Conservation (phyloP, 2,329 filamentous ascomycete species). For the Colletotrichum chlorophyti region DNA sequence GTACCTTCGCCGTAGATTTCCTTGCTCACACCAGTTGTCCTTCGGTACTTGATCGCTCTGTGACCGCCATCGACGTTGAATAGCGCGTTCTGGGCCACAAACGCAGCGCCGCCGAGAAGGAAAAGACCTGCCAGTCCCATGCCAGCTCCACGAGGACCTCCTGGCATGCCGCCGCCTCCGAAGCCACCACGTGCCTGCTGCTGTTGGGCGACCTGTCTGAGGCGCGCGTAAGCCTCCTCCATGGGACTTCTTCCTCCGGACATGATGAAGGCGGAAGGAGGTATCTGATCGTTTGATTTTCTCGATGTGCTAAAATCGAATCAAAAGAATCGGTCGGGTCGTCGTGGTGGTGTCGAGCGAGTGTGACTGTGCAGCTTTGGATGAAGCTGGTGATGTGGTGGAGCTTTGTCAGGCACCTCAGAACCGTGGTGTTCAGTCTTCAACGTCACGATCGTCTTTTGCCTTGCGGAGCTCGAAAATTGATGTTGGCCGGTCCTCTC, state of each 20-base stretch:
- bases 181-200: slow-evolving; percentile 48
- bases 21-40: slow-evolving; percentile 89
- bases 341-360: background rate
- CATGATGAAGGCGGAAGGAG: slow-evolving; percentile 9
- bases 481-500: slow-evolving; percentile 22
- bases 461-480: slow-evolving; percentile 26
- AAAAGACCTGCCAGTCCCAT: slow-evolving; percentile 48
- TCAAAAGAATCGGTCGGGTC: background rate
- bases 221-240: slow-evolving; percentile 58
- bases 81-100: slow-evolving; percentile 65
- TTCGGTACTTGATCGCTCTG: slow-evolving; percentile 97
- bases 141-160: slow-evolving; percentile 43
- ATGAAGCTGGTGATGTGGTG: slow-evolving; percentile 19
- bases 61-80: slow-evolving; percentile 97
- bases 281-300: background rate
- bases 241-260: slow-evolving; percentile 42
- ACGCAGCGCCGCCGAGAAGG: slow-evolving; percentile 55
- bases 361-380: slow-evolving; percentile 1
- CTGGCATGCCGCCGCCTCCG: slow-evolving; percentile 46
- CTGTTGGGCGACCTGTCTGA: slow-evolving; percentile 55
- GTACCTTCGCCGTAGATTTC: slow-evolving; percentile 95
- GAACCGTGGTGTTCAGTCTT: too few species aligned
- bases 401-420: slow-evolving; percentile 22
- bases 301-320: background rate
- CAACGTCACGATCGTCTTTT: slow-evolving; percentile 23